Percentiles rank a stretch among this genome's conserved stretches.
These are phyloP conservation scores for Colletotrichum tanaceti DNA, from an alignment of 2,329 filamentous ascomycete species.

Conservation along the genomic window DNA sequence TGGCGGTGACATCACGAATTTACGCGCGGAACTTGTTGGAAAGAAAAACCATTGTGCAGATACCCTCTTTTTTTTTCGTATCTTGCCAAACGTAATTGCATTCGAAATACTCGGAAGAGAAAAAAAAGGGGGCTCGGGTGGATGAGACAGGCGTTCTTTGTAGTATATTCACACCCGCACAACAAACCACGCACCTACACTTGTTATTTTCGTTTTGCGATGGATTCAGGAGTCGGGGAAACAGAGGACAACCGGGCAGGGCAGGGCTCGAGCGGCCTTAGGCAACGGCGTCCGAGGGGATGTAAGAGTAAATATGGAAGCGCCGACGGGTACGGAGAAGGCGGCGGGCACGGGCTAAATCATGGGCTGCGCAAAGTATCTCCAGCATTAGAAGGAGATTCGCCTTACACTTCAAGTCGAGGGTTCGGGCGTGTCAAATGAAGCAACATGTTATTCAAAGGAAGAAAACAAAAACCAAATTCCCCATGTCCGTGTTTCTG, in stretches of 20 bases:
- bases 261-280: neutral
- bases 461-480: neutral
- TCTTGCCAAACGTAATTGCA: slow-evolving; percentile 37
- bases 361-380: neutral
- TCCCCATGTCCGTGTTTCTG: neutral
- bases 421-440: slow-evolving; percentile 1
- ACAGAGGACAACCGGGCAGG: neutral
- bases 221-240: slow-evolving; percentile 19
- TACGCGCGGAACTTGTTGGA: slow-evolving; percentile 30
- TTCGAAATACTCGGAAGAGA: slow-evolving; percentile 10
- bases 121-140: neutral
- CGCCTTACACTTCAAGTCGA: neutral
- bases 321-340: neutral
- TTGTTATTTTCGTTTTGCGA: slow-evolving; percentile 1
- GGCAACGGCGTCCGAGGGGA: slow-evolving; percentile 4
- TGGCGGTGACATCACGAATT: slow-evolving; percentile 32
- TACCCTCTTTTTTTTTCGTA: slow-evolving; percentile 22
- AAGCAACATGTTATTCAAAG: slow-evolving; percentile 1
- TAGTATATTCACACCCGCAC: slow-evolving; percentile 26
- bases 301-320: slow-evolving; percentile 23
- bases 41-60: slow-evolving; percentile 32
- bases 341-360: neutral
- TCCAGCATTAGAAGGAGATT: slow-evolving; percentile 5
- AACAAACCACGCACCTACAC: slow-evolving; percentile 20
- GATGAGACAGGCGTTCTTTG: slow-evolving; percentile 32